A percentile compares a stretch with the other conserved stretches of the same genome.
Evolutionary conservation across 1,284 basidiomycete genomes (phyloP).

Genomic region (Heliocybe sulcata): DNA sequence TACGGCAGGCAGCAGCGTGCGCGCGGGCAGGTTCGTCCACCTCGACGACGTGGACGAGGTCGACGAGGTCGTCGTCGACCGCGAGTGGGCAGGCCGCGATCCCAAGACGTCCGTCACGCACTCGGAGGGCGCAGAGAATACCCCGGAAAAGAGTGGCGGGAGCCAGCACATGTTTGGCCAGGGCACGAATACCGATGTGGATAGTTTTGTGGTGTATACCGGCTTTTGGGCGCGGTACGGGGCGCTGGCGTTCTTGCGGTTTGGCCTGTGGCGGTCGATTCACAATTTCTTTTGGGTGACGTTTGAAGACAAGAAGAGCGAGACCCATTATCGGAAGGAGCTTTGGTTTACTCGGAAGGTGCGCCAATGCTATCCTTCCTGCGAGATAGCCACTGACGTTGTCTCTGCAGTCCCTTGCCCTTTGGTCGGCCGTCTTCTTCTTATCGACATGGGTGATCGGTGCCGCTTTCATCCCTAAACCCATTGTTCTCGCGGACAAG

Average conservation of each 20-base stretch:
- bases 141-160: constrained; percentile 36
- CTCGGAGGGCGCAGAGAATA: constrained; percentile 38
- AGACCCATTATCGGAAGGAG: constrained; percentile 48
- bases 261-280: constrained; percentile 31
- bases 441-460: constrained; percentile 69
- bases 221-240: constrained; percentile 22
- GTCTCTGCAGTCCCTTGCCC: constrained; percentile 37
- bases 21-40: constrained; percentile 7
- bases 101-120: constrained; percentile 34
- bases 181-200: constrained; percentile 25
- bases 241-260: constrained; percentile 27
- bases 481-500: constrained; percentile 42
- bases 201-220: constrained; percentile 19
- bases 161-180: constrained; percentile 20
- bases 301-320: constrained; percentile 53
- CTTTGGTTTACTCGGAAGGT: constrained; percentile 47
- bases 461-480: constrained; percentile 39
- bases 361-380: constrained; percentile 6
- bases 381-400: not conserved
- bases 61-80: constrained; percentile 61
- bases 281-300: constrained; percentile 46
- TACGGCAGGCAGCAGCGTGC: constrained; percentile 26
- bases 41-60: constrained; percentile 36
- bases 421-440: constrained; percentile 62
- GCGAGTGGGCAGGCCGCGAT: constrained; percentile 49